Conservation (phyloP, 2,329 filamentous ascomycete genomes). For the Fonsecaea pedrosoi region DNA sequence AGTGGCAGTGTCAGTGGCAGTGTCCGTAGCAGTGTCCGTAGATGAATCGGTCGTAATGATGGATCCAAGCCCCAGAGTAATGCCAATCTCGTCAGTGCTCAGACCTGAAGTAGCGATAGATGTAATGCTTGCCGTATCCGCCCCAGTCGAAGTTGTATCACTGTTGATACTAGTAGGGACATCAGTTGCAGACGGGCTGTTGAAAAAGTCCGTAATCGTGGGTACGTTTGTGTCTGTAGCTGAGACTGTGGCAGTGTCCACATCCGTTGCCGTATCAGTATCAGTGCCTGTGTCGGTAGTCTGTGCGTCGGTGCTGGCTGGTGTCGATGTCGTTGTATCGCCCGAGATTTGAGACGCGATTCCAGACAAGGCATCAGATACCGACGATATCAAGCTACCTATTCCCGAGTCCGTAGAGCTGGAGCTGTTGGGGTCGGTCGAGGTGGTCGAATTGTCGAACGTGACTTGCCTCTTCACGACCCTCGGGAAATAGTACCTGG, state of each 20-base stretch:
- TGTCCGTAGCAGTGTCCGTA: slow-evolving; percentile 27
- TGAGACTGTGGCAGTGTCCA: slow-evolving; percentile 14
- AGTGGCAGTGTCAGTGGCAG: slow-evolving; percentile 34
- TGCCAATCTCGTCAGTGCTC: slow-evolving; percentile 17
- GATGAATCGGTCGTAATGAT: slow-evolving; percentile 25
- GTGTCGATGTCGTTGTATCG: slow-evolving; percentile 22
- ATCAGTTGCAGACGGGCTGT: slow-evolving; percentile 21
- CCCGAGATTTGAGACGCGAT: slow-evolving; percentile 26
- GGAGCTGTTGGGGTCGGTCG: slow-evolving; percentile 20
- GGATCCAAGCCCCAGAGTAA: slow-evolving; percentile 28
- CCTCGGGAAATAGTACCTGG: slow-evolving; percentile 42
- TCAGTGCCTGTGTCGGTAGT: slow-evolving; percentile 11
- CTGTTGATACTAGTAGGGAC: slow-evolving; percentile 10
- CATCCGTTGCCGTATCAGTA: slow-evolving; percentile 2
- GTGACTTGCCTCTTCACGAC: slow-evolving; percentile 41
- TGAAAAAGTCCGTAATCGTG: background rate
- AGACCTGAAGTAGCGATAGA: slow-evolving; percentile 13
- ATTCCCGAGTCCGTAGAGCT: slow-evolving; percentile 27
- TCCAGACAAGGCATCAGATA: slow-evolving; percentile 32
- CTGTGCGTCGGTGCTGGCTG: slow-evolving; percentile 25
- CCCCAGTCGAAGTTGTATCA: slow-evolving; percentile 26
- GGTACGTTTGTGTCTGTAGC: slow-evolving; percentile 7
- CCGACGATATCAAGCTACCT: slow-evolving; percentile 25
- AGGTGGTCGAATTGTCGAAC: slow-evolving; percentile 27
- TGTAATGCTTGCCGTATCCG: slow-evolving; percentile 23